Base-by-base conservation (phyloP, 2,329 filamentous ascomycete genomes). In the Colletotrichum noveboracense region DNA sequence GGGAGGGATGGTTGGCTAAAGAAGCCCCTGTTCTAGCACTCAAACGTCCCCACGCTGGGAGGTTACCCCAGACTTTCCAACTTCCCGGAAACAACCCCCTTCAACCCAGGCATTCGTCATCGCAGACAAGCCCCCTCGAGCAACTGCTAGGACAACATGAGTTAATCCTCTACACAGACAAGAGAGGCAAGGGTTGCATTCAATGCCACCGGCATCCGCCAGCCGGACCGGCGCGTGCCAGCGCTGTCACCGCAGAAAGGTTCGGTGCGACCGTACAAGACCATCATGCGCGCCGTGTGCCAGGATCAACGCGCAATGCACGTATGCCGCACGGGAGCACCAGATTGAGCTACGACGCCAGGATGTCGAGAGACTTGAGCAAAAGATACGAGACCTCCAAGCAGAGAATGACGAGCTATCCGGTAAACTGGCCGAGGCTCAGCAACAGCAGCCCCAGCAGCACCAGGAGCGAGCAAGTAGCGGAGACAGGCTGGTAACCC, bases 231-330 rank as follows among this genome's bases (percentile, higher is more conserved):
- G 75, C 68, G 84, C 84, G 13, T 86, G 84, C 78, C 85, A 86
- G 56, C 81, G 84, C 66, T 86, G 86, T 76, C 85, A 87, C 77
- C 81, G 82, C 43, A 78, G 85, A 58, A 87, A 87, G 75, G 84
- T 84, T 36, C 81, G 82, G 52, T 87, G 86, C 76, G 85, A 87
- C 79, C 86, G 85, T 68, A 75, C 78, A 26, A 81, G 80, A 7
- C 85, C 84, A 4, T 79, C 81, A 43, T 87, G 86, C 70, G 78
- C 80, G 6, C 80, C 82, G 7, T 87, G 86, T 75, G 78, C 78
- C n/a, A 81, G 83, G 56, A 82, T 82, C 60, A 81, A 79, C 9
- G 80, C 80, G 6, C 62, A 77, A 6, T 87, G 86, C 68, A 77
- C 80, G 5, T 85, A 87, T 77, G 80, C 82, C 34, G 79, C 82